Percentiles rank a stretch among this genome's conserved stretches.
These are phyloP conservation scores for Coemansia sp. DNA, from an alignment of 192 early-diverging fungal genomes.

Conservation along the genomic window DNA sequence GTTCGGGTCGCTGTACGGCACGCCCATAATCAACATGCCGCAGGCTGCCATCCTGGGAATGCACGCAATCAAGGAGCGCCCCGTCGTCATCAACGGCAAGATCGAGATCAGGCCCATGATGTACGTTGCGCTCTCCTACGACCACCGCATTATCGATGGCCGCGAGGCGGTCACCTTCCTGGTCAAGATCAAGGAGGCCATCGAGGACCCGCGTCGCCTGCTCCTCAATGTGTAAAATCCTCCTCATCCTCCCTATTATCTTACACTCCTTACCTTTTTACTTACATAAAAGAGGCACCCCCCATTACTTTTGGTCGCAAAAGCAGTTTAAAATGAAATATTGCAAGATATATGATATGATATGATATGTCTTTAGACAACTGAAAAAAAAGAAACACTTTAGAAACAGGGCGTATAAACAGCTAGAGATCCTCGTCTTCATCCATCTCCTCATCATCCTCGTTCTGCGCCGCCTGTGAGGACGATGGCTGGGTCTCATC, in stretches of 20 bases:
- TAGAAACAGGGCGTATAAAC: background rate
- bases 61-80: slow-evolving; percentile 97
- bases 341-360: no score
- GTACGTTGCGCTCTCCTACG: slow-evolving; percentile 98
- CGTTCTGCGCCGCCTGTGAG: slow-evolving; percentile 13
- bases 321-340: no score
- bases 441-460: slow-evolving; percentile 15
- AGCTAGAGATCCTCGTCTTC: slow-evolving; percentile 9
- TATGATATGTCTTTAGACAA: no score
- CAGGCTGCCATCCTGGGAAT: slow-evolving; percentile 97
- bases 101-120: slow-evolving; percentile 91
- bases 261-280: slow-evolving; percentile 1
- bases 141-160: slow-evolving; percentile 98
- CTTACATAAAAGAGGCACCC: background rate
- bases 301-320: no score
- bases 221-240: slow-evolving; percentile 77
- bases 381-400: background rate
- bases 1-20: slow-evolving; percentile 95
- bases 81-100: slow-evolving; percentile 92
- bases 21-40: slow-evolving; percentile 98
- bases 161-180: slow-evolving; percentile 99
- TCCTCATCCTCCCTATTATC: background rate
- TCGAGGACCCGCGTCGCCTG: slow-evolving; percentile 94
- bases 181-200: slow-evolving; percentile 92
- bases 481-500: background rate